Evolutionary conservation across 1,139 yeast genomes (phyloP).

Genomic region (Hyphopichia fennica): DNA sequence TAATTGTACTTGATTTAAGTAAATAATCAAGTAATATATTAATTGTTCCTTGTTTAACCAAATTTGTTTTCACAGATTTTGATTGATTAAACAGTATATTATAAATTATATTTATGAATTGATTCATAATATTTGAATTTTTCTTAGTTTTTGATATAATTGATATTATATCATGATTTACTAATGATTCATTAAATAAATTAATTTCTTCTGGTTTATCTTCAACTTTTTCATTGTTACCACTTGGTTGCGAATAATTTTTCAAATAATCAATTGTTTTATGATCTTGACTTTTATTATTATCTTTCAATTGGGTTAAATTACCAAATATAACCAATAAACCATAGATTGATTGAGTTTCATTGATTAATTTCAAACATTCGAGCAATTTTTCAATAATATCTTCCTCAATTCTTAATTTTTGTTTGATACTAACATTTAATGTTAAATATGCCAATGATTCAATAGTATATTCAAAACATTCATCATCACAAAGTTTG

Average conservation of each 20-base stretch:
- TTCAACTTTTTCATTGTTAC: constrained; percentile 16
- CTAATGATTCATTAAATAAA: constrained; percentile 30
- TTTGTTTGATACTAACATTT: constrained; percentile 28
- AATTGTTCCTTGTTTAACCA: constrained; percentile 50
- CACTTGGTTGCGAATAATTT: constrained; percentile 30
- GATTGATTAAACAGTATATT: constrained; percentile 27
- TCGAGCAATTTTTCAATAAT: constrained; percentile 22
- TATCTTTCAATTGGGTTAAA: constrained; percentile 31
- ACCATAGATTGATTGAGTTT: constrained; percentile 32
- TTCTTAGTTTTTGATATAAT: constrained; percentile 25
- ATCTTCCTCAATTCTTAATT: constrained; percentile 32
- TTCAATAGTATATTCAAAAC: constrained; percentile 33
- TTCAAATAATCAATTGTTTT: constrained; percentile 33
- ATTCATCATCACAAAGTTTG: background rate
- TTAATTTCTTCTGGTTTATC: constrained; percentile 28
- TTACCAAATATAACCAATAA: constrained; percentile 37
- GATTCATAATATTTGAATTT: constrained; percentile 13
- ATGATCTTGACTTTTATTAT: constrained; percentile 8
- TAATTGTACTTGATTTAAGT: constrained; percentile 28
- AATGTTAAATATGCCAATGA: constrained; percentile 49
- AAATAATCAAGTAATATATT: constrained; percentile 38
- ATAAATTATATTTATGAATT: constrained; percentile 23
- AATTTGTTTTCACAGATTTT: constrained; percentile 27
- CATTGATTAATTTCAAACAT: constrained; percentile 10
- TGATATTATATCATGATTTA: constrained; percentile 25